Evolutionary conservation across 169 alveolate species (phyloP).

Genomic region (Plasmodium knowlesi): DNA sequence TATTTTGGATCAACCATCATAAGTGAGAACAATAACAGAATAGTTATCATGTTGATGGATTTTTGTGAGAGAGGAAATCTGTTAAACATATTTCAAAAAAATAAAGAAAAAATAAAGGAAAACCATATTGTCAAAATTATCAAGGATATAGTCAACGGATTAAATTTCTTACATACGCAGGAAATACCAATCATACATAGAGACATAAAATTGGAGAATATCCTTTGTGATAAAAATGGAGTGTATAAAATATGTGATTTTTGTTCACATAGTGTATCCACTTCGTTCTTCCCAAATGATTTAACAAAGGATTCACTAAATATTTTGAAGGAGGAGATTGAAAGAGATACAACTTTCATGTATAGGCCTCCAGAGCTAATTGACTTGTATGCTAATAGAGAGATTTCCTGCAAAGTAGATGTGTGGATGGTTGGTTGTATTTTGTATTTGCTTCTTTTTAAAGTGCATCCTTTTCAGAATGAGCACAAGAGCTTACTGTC

Average conservation of each 20-base stretch:
- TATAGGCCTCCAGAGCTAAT: constrained; percentile 94
- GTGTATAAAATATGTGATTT: constrained; percentile 92
- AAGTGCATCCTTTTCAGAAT: constrained; percentile 80
- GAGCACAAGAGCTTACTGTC: constrained; percentile 75
- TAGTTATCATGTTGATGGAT: constrained; percentile 72
- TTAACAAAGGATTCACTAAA: constrained; percentile 45
- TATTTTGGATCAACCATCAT: constrained; percentile 66
- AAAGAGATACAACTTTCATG: constrained; percentile 91
- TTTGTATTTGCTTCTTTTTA: constrained; percentile 81
- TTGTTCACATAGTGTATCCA: constrained; percentile 86
- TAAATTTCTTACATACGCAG: constrained; percentile 87
- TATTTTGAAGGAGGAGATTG: constrained; percentile 85
- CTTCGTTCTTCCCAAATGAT: constrained; percentile 72
- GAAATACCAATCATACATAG: constrained; percentile 89
- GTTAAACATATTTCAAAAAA: constrained; percentile 85
- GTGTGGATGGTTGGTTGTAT: constrained; percentile 93
- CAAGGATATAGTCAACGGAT: constrained; percentile 78
- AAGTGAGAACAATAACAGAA: constrained; percentile 14
- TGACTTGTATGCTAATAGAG: constrained; percentile 84
- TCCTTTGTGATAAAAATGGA: constrained; percentile 73
- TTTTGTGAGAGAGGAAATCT: constrained; percentile 77
- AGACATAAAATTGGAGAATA: constrained; percentile 87
- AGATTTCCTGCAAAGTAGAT: constrained; percentile 88
- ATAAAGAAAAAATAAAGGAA: constrained; percentile 82
- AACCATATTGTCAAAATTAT: constrained; percentile 78